phyloP scores from a whole-genome alignment of 1,284 basidiomycete genomes.

The Heterobasidion parviporum region DNA sequence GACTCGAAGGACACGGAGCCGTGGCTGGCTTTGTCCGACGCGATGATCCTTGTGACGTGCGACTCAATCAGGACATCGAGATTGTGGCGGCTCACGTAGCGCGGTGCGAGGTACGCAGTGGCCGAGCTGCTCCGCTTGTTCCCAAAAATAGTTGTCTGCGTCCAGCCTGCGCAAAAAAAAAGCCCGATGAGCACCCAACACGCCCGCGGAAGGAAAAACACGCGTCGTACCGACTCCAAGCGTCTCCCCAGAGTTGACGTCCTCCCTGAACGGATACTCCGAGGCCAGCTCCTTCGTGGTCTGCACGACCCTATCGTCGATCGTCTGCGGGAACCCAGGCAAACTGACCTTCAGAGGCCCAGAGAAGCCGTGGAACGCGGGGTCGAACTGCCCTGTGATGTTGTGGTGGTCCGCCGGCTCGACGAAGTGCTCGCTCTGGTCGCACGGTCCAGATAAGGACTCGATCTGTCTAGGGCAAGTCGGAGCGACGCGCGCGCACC shows the following conservation, averaged over 20 bases:
- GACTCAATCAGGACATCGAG: constrained; percentile 16
- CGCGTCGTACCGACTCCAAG: constrained; percentile 20
- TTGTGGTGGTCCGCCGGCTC: constrained; percentile 22
- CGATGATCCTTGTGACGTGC: constrained; percentile 9
- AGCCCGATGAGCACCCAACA: neutral
- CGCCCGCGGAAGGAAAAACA: neutral
- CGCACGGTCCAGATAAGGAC: neutral
- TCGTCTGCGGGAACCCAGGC: constrained; percentile 14
- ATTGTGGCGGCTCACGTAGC: constrained; percentile 10
- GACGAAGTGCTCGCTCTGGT: constrained; percentile 21
- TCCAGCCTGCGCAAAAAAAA: constrained; percentile 9
- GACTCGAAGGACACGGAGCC: constrained; percentile 26
- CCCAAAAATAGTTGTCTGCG: constrained; percentile 11
- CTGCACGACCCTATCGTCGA: constrained; percentile 17
- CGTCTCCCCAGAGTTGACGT: constrained; percentile 24
- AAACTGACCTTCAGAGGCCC: constrained; percentile 25
- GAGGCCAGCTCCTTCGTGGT: constrained; percentile 12
- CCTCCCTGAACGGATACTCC: constrained; percentile 22
- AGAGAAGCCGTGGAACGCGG: constrained; percentile 19
- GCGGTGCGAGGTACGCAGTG: constrained; percentile 15
- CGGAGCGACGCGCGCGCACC: neutral
- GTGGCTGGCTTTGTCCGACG: constrained; percentile 18
- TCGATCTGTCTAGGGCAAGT: neutral
- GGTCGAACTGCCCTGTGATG: constrained; percentile 21
- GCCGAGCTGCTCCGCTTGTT: constrained; percentile 14